Base-by-base conservation (phyloP, 257 asterid species). In the Solanum ossicruentum region DNA sequence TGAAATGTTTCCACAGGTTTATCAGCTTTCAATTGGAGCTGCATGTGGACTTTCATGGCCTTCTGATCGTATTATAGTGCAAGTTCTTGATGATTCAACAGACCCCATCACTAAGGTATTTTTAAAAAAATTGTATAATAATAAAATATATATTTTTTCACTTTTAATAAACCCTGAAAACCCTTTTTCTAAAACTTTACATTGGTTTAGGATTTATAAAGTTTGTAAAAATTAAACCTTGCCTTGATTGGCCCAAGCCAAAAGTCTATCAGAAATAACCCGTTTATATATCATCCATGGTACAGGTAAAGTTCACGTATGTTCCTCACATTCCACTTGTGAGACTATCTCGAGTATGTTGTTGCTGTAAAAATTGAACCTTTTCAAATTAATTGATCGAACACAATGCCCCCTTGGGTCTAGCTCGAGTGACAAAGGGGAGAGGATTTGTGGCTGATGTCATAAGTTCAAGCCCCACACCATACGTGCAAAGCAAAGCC, bases 21-120 rank as follows among this genome's bases (percentile, higher is more conserved):
- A 93, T 88, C 98, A 95, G 87, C 93, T 95, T 65, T 95, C 99
- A 13, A 94, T 95, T 51, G 99, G 99, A 80, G 99, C 99, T 90
- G 97, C 99, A 88, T 95, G 99, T 85, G 98, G 97, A 21, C 93
- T 95, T 23, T 95, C 98, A 6, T 95, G 98, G 98, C 98, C 98
- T 3, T 92, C 98, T 15, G 98, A 95, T 84, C 93, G 98, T 12
- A 93, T 95, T 67, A 89, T 95, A 41, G 85, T 95, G 12, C 98
- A 95, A 90, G 97, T 95, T 89, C 98, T 95, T 75, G 98, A 95
- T 81, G 98, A 95, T 89, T 95, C 98, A 70, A 95, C 98, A 1
- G 98, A 94, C 90, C 94, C 95, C 36, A 85, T 88, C 10, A 85
- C 85, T 84, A 95, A 93, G 93, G 98, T 93, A 86, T 15, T 26